Conservation (phyloP, 148 eudicot species). For the Polygonum maritimum region DNA sequence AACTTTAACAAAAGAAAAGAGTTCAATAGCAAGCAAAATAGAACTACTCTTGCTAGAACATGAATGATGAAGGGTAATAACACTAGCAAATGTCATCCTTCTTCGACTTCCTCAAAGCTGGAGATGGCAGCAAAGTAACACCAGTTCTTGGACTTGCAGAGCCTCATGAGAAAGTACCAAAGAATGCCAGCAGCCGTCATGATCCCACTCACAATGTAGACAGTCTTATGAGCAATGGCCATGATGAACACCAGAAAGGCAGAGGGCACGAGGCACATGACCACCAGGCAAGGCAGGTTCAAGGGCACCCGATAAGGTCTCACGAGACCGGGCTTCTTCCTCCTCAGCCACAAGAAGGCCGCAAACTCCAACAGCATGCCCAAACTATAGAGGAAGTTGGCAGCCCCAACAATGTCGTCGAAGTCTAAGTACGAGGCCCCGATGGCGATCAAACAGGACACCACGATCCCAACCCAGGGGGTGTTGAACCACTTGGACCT, state of each 20-base stretch:
- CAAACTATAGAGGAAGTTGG: slow-evolving; percentile 49
- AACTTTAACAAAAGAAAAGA: no score
- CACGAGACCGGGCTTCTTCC: slow-evolving; percentile 27
- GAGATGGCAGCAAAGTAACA: slow-evolving; percentile 13
- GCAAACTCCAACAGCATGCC: slow-evolving; percentile 55
- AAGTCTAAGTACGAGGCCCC: slow-evolving; percentile 35
- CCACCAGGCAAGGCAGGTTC: slow-evolving; percentile 23
- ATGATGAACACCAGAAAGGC: slow-evolving; percentile 45
- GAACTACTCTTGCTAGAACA: not conserved
- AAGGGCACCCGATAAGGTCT: slow-evolving; percentile 44
- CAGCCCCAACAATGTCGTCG: slow-evolving; percentile 36
- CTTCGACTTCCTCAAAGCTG: slow-evolving; percentile 5
- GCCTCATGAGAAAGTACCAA: slow-evolving; percentile 37
- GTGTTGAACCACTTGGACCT: slow-evolving; percentile 48
- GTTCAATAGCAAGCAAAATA: no score
- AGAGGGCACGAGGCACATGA: slow-evolving; percentile 51
- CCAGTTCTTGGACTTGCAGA: slow-evolving; percentile 36
- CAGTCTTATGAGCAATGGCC: slow-evolving; percentile 43
- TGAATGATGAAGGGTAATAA: no score
- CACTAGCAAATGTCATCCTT: slow-evolving; percentile 10
- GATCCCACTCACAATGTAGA: slow-evolving; percentile 40
- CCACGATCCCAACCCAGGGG: slow-evolving; percentile 49
- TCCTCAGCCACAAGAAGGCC: slow-evolving; percentile 43
- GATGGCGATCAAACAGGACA: slow-evolving; percentile 28
- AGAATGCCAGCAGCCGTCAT: slow-evolving; percentile 42